These are phyloP conservation scores for Talaromyces marneffei DNA, from an alignment of 2,329 filamentous ascomycete genomes.

Conservation along the genomic window DNA sequence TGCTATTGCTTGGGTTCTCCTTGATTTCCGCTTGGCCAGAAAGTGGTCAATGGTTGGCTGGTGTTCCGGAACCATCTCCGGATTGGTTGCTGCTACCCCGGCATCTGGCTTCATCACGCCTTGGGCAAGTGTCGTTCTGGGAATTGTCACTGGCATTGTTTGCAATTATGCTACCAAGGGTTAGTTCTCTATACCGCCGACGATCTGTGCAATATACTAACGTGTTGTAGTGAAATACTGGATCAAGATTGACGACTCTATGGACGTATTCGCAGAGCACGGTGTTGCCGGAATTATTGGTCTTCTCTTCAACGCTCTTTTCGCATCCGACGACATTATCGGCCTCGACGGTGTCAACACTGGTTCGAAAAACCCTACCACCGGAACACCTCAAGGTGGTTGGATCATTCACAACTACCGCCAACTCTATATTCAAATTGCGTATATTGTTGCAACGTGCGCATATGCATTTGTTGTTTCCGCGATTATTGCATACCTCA, in stretches of 20 bases:
- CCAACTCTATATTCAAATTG: conserved; percentile 66
- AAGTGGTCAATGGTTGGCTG: conserved; percentile 95
- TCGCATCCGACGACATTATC: conserved; percentile 69
- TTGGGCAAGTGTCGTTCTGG: conserved; percentile 58
- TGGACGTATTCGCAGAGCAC: conserved; percentile 90
- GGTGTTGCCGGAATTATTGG: conserved; percentile 76
- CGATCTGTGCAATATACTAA: conserved; percentile 9
- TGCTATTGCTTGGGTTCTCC: conserved; percentile 86
- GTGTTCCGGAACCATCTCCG: conserved; percentile 83
- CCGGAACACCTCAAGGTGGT: conserved; percentile 48
- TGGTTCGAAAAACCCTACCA: conserved; percentile 36
- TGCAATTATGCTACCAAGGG: conserved; percentile 86
- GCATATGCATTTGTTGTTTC: conserved; percentile 63
- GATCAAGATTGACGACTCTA: conserved; percentile 76
- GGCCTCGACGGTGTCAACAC: conserved; percentile 61
- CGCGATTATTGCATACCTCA: conserved; percentile 62
- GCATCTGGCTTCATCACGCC: conserved; percentile 72
- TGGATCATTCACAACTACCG: conserved; percentile 67
- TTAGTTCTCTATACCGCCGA: conserved; percentile 42
- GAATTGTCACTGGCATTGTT: conserved; percentile 58
- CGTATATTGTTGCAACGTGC: conserved; percentile 60
- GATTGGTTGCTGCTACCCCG: conserved; percentile 80
- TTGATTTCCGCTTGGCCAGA: conserved; percentile 88
- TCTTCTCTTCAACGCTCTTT: conserved; percentile 71
- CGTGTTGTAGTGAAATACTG: conserved; percentile 58